phyloP scores from a whole-genome alignment of 176 grass and related monocot species.

The Zea mays region Zm-B73-REFERENCE-NAM-5.0 NC_050100.1:21347501-21348000 shows the following conservation, averaged over 20 bases:
- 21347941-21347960: background rate
- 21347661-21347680: too few species aligned
- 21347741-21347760: background rate
- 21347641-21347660: too few species aligned
- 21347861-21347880: background rate
- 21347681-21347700: too few species aligned
- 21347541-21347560: too few species aligned
- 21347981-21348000: background rate
- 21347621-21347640: too few species aligned
- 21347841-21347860: background rate
- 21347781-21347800: background rate
- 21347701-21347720: too few species aligned
- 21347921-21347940: background rate
- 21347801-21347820: constrained; percentile 21
- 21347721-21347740: background rate
- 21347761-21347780: constrained; percentile 16
- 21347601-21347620: too few species aligned
- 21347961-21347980: background rate
- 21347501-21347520: too few species aligned
- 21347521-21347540: too few species aligned
- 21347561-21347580: too few species aligned
- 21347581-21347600: too few species aligned
- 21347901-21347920: background rate
- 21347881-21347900: background rate
- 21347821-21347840: background rate